Evolutionary conservation across 2,329 filamentous ascomycete species (phyloP).

Genomic region (Ophiostoma triangulosporum): DNA sequence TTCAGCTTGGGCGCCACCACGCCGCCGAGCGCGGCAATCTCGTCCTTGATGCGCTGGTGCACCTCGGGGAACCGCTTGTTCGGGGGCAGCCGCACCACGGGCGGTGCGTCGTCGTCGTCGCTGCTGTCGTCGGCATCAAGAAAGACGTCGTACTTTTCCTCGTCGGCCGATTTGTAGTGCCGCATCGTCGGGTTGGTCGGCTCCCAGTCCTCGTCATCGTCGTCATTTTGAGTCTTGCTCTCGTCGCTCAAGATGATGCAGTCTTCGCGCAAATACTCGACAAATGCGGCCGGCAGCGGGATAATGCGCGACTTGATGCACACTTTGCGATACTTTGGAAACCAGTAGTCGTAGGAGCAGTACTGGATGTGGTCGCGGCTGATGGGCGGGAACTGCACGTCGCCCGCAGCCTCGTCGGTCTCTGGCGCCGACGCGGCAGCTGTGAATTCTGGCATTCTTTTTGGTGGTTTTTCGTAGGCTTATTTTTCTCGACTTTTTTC

Average conservation of each 20-base stretch:
- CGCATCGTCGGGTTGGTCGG: conserved; percentile 21
- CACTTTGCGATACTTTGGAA: conserved; percentile 60
- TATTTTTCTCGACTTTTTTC: no score
- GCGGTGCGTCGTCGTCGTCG: conserved; percentile 35
- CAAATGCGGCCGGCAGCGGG: conserved; percentile 58
- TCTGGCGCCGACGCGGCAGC: conserved; percentile 1
- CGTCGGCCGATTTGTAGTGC: conserved; percentile 25
- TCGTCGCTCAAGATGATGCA: conserved; percentile 79
- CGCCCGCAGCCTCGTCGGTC: conserved; percentile 3
- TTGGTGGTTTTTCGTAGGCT: not conserved
- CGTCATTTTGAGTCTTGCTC: conserved; percentile 24
- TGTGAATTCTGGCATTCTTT: conserved; percentile 20
- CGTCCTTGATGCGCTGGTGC: conserved; percentile 62
- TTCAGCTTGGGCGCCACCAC: conserved; percentile 87
- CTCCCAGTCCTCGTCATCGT: conserved; percentile 45
- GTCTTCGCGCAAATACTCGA: conserved; percentile 81
- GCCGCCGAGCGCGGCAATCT: conserved; percentile 70
- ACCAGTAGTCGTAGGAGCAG: conserved; percentile 91
- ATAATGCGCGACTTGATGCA: conserved; percentile 82
- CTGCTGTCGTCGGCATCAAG: conserved; percentile 27
- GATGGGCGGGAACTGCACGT: conserved; percentile 65
- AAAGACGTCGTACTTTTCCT: conserved; percentile 21
- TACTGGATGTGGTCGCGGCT: conserved; percentile 79
- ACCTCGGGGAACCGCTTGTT: conserved; percentile 53
- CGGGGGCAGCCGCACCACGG: conserved; percentile 26